Base-by-base conservation (phyloP, 2,329 filamentous ascomycete genomes). In the Alternaria sp. region DNA sequence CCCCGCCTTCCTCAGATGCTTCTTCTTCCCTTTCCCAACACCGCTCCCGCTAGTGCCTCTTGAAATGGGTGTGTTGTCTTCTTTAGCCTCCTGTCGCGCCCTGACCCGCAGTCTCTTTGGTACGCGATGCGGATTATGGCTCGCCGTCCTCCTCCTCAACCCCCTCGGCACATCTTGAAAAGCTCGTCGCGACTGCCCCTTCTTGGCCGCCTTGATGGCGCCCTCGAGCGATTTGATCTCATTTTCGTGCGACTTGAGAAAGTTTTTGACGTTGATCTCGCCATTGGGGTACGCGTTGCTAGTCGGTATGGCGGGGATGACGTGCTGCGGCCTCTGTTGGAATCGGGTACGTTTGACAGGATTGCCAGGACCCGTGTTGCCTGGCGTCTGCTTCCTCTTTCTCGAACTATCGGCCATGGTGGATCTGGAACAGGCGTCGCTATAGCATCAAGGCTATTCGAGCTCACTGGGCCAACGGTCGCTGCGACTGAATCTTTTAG, bases 121-220 rank as follows among this genome's bases (percentile, higher is more conserved):
- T 16, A 99, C 90, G 63, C 91, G 87, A 80, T 94, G 96, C 36
- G 91, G 91, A 85, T 99, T 97, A 80, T 99, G 95, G 77, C 93
- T 97, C 20, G 94, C 95, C 0, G 94, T 97, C 69, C 95, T 86
- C 65, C 95, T 85, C 66, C 95, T 85, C 85, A 99, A 81, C 51
- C 90, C 89, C 67, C 93, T 87, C 1, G 95, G 95, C 5, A 99
- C 91, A 68, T 92, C 88, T 78, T 99, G 95, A 73, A 98, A 98
- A 14, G 94, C 94, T 52, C 94, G 86, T 58, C 87, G 89, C 43
- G 86, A 83, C 61, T 88, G 71, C 1, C 80, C 82, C 65, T 83
- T 83, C 76, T 91, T 94, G 47, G 92, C 90, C 36, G 87, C 88
- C 55, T 86, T 85, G 86, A 98, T 95, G 61, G 91, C 92, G 72